Percentiles rank a stretch among this genome's conserved stretches.
Evolutionary conservation across 345 rosid species (phyloP).

Genomic region (Citrus maxima): DNA sequence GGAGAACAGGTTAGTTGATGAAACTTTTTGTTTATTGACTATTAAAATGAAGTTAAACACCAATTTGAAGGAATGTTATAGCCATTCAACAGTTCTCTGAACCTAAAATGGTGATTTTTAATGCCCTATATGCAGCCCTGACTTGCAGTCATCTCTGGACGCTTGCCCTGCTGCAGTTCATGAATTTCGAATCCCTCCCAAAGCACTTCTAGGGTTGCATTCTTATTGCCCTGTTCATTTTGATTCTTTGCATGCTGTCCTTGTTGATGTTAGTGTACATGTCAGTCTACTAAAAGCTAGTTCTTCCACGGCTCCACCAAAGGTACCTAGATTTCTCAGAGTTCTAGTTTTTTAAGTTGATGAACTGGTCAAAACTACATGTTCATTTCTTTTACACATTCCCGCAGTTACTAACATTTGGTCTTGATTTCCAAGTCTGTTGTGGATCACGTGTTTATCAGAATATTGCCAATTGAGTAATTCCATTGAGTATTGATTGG

Average conservation of each 20-base stretch:
- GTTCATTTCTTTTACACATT: neutral
- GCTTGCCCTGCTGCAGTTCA: constrained; percentile 65
- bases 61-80: neutral
- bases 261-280: constrained; percentile 79
- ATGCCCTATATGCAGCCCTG: constrained; percentile 36
- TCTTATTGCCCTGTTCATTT: constrained; percentile 92
- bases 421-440: neutral
- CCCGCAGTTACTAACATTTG: neutral
- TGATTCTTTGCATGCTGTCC: constrained; percentile 83
- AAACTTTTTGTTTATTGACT: neutral
- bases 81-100: constrained; percentile 4
- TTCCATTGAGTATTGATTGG: constrained; percentile 38
- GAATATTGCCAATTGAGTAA: constrained; percentile 20
- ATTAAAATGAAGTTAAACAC: neutral
- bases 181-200: constrained; percentile 87
- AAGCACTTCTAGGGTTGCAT: constrained; percentile 91
- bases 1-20: constrained; percentile 46
- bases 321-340: constrained; percentile 55
- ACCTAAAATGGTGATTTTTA: neutral
- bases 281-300: constrained; percentile 60
- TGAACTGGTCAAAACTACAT: neutral
- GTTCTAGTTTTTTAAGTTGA: constrained; percentile 2
- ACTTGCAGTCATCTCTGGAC: constrained; percentile 47
- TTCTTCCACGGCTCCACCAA: constrained; percentile 32
- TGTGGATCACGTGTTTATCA: neutral